Percentiles rank a stretch among this genome's conserved stretches.
Conservation (phyloP, 2,329 filamentous ascomycete genomes). For the Ceratocystis variospora region DNA sequence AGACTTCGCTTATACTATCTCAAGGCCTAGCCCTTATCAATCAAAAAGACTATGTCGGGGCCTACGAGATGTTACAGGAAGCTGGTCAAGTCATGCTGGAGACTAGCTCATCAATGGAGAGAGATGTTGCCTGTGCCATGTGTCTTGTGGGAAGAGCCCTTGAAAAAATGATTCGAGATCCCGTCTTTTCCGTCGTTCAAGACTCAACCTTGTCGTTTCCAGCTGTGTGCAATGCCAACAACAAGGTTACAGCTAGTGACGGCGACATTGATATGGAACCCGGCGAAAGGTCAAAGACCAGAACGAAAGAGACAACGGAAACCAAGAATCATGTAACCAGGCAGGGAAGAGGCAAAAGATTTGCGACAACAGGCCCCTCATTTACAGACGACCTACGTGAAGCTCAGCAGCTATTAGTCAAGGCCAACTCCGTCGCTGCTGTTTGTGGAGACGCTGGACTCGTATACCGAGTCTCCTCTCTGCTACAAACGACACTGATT, state of each 20-base stretch:
- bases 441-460: conserved; percentile 42
- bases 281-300: conserved; percentile 6
- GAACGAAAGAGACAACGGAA: conserved; percentile 19
- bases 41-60: conserved; percentile 44
- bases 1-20: conserved; percentile 26
- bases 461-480: conserved; percentile 48
- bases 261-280: conserved; percentile 1
- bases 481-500: conserved; percentile 52
- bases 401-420: conserved; percentile 51
- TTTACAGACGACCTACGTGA: conserved; percentile 49
- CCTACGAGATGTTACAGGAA: conserved; percentile 41
- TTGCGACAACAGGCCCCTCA: conserved; percentile 22
- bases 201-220: conserved; percentile 88
- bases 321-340: conserved; percentile 10
- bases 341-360: background rate
- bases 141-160: conserved; percentile 55
- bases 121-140: conserved; percentile 49
- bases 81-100: conserved; percentile 25
- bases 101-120: conserved; percentile 31
- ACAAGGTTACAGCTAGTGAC: conserved; percentile 12
- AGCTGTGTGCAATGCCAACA: conserved; percentile 38
- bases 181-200: conserved; percentile 76
- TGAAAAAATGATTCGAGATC: conserved; percentile 60
- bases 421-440: conserved; percentile 46
- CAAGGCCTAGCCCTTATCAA: conserved; percentile 34